Conservation (phyloP, 768 basidiomycete genomes). For the Boletus subparvulus region DNA sequence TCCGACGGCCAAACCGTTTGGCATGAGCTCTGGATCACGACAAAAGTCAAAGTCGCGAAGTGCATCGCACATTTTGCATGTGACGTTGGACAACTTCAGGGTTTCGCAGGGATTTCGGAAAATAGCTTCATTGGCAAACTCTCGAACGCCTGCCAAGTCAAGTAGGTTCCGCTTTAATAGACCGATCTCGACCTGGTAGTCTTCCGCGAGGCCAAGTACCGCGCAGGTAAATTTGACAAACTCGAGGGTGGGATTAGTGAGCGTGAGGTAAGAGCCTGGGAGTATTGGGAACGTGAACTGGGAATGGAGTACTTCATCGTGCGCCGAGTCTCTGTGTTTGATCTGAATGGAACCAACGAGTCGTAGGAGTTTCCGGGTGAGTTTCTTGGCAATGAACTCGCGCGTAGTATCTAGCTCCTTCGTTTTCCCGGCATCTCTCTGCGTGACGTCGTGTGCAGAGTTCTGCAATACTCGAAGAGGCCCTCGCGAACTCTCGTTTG, state of each 20-base stretch:
- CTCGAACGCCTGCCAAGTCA: conserved; percentile 81
- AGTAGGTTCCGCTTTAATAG: conserved; percentile 86
- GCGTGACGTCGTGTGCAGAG: conserved; percentile 59
- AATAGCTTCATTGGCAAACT: conserved; percentile 80
- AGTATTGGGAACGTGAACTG: conserved; percentile 81
- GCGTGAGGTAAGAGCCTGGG: conserved; percentile 80
- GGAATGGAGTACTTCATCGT: conserved; percentile 50
- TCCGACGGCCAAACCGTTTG: conserved; percentile 48
- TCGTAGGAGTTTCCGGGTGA: conserved; percentile 80
- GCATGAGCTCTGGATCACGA: conserved; percentile 81
- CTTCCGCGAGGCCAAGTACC: conserved; percentile 72
- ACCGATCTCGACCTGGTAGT: conserved; percentile 85
- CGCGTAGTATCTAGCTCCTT: conserved; percentile 67
- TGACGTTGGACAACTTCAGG: conserved; percentile 79
- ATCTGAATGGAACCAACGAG: conserved; percentile 62
- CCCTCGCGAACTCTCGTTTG: conserved; percentile 56
- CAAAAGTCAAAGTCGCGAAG: conserved; percentile 95
- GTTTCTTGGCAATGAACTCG: conserved; percentile 74
- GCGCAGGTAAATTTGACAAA: conserved; percentile 87
- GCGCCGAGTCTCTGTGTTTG: conserved; percentile 57
- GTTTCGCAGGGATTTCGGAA: conserved; percentile 94
- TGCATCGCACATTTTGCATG: conserved; percentile 82
- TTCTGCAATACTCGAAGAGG: conserved; percentile 76
- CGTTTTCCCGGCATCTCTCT: conserved; percentile 63
- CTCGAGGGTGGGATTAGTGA: conserved; percentile 82